Percentiles rank a stretch among this genome's conserved stretches.
These are phyloP conservation scores for Adiantum capillusveneris DNA, from an alignment of 75 land plant species.

Conservation along the genomic window DNA sequence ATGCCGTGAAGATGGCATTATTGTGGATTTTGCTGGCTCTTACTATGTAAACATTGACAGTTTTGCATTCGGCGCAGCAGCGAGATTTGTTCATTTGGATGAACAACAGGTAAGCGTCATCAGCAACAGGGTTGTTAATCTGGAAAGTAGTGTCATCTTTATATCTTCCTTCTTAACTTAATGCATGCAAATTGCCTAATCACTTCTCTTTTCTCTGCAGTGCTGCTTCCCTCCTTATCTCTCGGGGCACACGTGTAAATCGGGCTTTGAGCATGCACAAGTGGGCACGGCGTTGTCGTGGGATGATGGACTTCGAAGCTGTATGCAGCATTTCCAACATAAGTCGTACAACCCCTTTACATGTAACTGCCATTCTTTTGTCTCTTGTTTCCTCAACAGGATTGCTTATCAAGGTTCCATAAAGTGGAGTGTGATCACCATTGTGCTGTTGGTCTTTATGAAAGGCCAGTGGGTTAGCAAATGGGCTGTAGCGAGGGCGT, in stretches of 20 bases:
- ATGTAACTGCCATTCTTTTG: conserved; percentile 87
- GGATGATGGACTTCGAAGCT: conserved; percentile 64
- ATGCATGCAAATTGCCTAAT: too few species aligned
- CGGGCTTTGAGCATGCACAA: conserved; percentile 20
- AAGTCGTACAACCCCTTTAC: conserved; percentile 74
- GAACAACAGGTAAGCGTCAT: conserved; percentile 62
- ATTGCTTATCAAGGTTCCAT: conserved; percentile 50
- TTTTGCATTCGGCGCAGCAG: conserved; percentile 24
- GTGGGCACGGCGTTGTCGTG: conserved; percentile 47
- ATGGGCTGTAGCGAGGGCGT: conserved; percentile 43
- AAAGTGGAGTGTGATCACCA: conserved; percentile 63
- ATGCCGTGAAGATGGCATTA: conserved; percentile 31
- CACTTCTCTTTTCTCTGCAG: too few species aligned
- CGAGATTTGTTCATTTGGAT: conserved; percentile 21
- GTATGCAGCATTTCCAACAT: conserved; percentile 47
- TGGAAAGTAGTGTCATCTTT: background rate
- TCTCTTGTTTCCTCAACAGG: conserved; percentile 68
- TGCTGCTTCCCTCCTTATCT: conserved; percentile 59
- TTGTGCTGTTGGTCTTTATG: conserved; percentile 45
- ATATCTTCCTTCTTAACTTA: background rate
- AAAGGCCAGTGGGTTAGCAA: conserved; percentile 56
- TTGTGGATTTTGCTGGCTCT: conserved; percentile 28
- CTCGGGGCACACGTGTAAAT: conserved; percentile 43
- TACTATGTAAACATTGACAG: conserved; percentile 22
- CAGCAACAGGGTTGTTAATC: too few species aligned